Evolutionary conservation across 352 stramenopile species (phyloP).

Genomic region (Plasmopara muralis): DNA sequence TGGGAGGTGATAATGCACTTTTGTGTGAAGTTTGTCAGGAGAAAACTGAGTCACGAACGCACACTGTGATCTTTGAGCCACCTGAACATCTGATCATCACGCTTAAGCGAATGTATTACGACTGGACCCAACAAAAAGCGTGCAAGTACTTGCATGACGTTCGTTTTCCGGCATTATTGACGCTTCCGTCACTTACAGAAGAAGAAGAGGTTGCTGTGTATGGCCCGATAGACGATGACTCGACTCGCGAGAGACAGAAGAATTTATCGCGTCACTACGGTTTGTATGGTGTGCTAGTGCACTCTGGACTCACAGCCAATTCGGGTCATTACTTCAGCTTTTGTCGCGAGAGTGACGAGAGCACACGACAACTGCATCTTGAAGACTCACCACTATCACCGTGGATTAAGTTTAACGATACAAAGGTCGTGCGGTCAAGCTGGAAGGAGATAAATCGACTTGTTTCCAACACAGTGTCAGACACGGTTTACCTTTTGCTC

Average conservation of each 20-base stretch:
- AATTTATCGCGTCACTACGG: constrained; percentile 64
- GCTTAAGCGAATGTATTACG: constrained; percentile 87
- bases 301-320: constrained; percentile 84
- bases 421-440: constrained; percentile 64
- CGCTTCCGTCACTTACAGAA: constrained; percentile 48
- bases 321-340: constrained; percentile 90
- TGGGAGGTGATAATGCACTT: constrained; percentile 76
- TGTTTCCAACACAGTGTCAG: constrained; percentile 73
- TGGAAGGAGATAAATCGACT: constrained; percentile 80
- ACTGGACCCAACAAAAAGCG: constrained; percentile 84
- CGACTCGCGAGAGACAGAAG: constrained; percentile 15
- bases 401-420: constrained; percentile 91
- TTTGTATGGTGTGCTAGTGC: constrained; percentile 85
- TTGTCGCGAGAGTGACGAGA: constrained; percentile 73
- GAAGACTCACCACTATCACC: constrained; percentile 71
- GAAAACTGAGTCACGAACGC: constrained; percentile 76
- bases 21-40: constrained; percentile 59
- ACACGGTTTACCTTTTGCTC: constrained; percentile 84
- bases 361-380: constrained; percentile 61
- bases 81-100: constrained; percentile 82
- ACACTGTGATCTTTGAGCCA: constrained; percentile 76
- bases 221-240: constrained; percentile 8
- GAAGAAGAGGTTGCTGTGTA: constrained; percentile 45
- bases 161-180: constrained; percentile 59
- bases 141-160: constrained; percentile 84